Evolutionary conservation across 352 stramenopile species (phyloP).

Genomic region (Globisporangium viniferum): DNA sequence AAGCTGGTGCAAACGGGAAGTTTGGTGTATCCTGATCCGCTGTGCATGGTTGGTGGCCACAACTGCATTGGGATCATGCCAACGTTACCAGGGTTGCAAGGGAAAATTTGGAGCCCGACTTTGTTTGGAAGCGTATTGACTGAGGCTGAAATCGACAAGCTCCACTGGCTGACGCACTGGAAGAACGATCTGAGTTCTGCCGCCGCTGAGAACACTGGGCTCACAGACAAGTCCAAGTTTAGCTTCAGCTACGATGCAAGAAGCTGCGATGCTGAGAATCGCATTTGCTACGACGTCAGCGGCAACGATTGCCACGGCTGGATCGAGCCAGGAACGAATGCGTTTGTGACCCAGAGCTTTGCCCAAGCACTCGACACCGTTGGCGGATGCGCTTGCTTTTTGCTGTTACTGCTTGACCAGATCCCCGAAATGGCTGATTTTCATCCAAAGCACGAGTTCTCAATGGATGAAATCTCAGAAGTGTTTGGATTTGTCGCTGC

Average conservation of each 20-base stretch:
- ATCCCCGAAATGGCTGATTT: constrained; percentile 79
- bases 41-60: constrained; percentile 63
- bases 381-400: constrained; percentile 66
- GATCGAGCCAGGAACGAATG: constrained; percentile 64
- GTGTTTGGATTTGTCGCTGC: constrained; percentile 58
- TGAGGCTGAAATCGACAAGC: constrained; percentile 59
- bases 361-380: constrained; percentile 62
- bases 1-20: constrained; percentile 54
- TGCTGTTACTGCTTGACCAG: constrained; percentile 71
- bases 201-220: constrained; percentile 56
- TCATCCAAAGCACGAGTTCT: constrained; percentile 64
- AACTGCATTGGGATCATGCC: constrained; percentile 70
- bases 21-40: constrained; percentile 68
- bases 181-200: constrained; percentile 61
- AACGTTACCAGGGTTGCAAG: constrained; percentile 46
- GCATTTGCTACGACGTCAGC: constrained; percentile 70
- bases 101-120: constrained; percentile 73
- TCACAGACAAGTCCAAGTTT: constrained; percentile 76
- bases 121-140: constrained; percentile 65
- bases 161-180: constrained; percentile 78
- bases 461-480: constrained; percentile 63
- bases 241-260: constrained; percentile 79
- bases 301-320: constrained; percentile 71
- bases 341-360: constrained; percentile 60
- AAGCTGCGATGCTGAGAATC: constrained; percentile 51